Conservation (phyloP, 495 filamentous ascomycete genomes). For the Hyaloscypha finlandica region DNA sequence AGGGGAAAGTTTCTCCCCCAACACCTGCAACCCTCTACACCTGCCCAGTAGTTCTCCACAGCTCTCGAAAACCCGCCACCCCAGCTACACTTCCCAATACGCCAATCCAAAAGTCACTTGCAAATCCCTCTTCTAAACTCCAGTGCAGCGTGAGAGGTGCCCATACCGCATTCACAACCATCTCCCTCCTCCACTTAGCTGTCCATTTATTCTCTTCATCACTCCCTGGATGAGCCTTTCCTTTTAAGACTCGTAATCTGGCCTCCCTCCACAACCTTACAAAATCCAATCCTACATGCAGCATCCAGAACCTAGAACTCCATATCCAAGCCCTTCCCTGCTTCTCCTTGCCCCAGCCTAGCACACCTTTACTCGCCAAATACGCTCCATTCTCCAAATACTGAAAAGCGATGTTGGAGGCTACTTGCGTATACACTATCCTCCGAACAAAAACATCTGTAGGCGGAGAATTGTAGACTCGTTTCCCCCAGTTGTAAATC, state of each 20-base stretch:
- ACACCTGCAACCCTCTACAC: background rate
- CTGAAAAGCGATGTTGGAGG: slow-evolving; percentile 69
- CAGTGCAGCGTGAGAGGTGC: slow-evolving; percentile 73
- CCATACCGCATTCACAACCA: slow-evolving; percentile 54
- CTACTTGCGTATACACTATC: slow-evolving; percentile 68
- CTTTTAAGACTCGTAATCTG: slow-evolving; percentile 37
- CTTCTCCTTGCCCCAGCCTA: slow-evolving; percentile 56
- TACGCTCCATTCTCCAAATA: slow-evolving; percentile 82
- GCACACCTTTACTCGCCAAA: slow-evolving; percentile 67
- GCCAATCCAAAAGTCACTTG: slow-evolving; percentile 61
- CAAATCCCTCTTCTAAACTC: slow-evolving; percentile 69
- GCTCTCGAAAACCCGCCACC: slow-evolving; percentile 64
- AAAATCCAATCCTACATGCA: slow-evolving; percentile 75
- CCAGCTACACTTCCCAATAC: slow-evolving; percentile 67
- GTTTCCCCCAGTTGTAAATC: slow-evolving; percentile 73
- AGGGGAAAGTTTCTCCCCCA: too few relatives aligned
- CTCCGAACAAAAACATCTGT: slow-evolving; percentile 22
- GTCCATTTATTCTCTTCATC: slow-evolving; percentile 41
- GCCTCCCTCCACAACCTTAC: slow-evolving; percentile 51
- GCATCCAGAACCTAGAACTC: slow-evolving; percentile 79
- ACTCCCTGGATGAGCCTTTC: slow-evolving; percentile 29
- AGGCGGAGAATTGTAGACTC: slow-evolving; percentile 52
- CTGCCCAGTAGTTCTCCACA: slow-evolving; percentile 51
- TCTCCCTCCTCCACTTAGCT: slow-evolving; percentile 45
- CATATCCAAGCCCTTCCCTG: slow-evolving; percentile 64